Conservation (phyloP, 2,329 filamentous ascomycete species). For the Ramularia endophylla region DNA sequence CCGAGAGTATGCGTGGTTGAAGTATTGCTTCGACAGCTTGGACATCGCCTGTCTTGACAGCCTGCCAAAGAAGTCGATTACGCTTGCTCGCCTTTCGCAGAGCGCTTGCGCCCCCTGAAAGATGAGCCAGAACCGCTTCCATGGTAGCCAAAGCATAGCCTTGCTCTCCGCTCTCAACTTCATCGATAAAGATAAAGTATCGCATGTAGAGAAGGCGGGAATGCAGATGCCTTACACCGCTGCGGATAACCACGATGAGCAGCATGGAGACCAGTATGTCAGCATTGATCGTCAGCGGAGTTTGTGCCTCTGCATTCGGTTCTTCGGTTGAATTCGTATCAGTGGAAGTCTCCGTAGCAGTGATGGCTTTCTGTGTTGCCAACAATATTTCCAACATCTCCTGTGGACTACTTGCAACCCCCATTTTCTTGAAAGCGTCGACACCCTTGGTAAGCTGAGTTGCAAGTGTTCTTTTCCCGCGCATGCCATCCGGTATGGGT, state of each 20-base stretch:
- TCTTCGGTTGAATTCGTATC: constrained; percentile 33
- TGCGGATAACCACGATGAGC: constrained; percentile 85
- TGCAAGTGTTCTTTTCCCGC: constrained; percentile 75
- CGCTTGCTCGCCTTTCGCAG: constrained; percentile 77
- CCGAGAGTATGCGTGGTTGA: constrained; percentile 49
- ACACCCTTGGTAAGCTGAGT: constrained; percentile 71
- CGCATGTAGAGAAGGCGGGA: constrained; percentile 91
- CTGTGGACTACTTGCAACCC: constrained; percentile 69
- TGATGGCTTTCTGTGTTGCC: constrained; percentile 76
- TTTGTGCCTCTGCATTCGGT: constrained; percentile 39
- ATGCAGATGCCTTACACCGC: constrained; percentile 80
- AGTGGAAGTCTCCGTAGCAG: constrained; percentile 39
- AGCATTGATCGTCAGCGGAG: constrained; percentile 66
- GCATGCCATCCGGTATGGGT: constrained; percentile 68
- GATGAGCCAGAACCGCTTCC: constrained; percentile 86
- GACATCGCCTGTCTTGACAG: constrained; percentile 70
- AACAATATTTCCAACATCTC: constrained; percentile 82
- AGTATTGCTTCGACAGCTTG: constrained; percentile 70
- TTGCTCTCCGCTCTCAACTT: constrained; percentile 93
- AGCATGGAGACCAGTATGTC: constrained; percentile 90
- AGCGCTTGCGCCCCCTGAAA: constrained; percentile 73
- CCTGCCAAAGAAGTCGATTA: constrained; percentile 85
- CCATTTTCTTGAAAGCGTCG: constrained; percentile 83
- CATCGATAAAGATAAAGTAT: constrained; percentile 95
- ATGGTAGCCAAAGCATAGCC: constrained; percentile 95